Evolutionary conservation across 2,329 filamentous ascomycete genomes (phyloP), one percentile per base, ranked within the genome.

Genomic region (Lasiodiplodia hormozganensis): DNA sequence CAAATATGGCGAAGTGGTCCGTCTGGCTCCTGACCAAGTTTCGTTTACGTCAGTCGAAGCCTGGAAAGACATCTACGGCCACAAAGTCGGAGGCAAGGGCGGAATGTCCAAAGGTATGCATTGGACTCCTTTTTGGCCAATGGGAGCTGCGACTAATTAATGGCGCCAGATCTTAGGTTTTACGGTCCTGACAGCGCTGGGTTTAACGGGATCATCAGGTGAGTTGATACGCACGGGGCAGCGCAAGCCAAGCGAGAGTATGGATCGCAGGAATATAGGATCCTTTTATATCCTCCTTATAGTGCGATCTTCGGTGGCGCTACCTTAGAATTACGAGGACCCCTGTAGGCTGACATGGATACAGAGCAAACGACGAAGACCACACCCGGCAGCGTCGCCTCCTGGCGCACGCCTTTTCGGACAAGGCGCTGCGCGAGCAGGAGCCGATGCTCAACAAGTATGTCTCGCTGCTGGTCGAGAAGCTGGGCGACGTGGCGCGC

Each of bases 371-470:
- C 43, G 68, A 71, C 49, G 62, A 67, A 8, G 65, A 62, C 40
- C 72, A 75, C 68, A 57, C 71, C 6, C 69, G 71, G 7, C 67
- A 68, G 49, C 70, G 72, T 3, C 68, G 70, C 18, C 66, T 69
- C n/a, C 53, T 70, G 4, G 73, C 76, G 2, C 72, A 78, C 65
- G 74, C 75, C 18, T 79, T 80, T 70, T 76, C 75, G 8, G 72
- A 77, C 47, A 73, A 73, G 57, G 76, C 74, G 0, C 60, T 80
- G n/a, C 71, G 73, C 25, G 72, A 73, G 53, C 77, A 80, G 65
- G 74, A 77, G 67, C 69, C 72, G 7, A 70, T 76, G 69, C 69
- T 83, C 64, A 70, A 75, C 47, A 56, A 68, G 1, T 80, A 82
- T 62, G 75, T 78, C 16, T 74, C 77, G 36, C 62, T 73, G 49